Evolutionary conservation across 192 early-diverging fungal species (phyloP), one percentile per base, ranked within the genome.

Genomic region (Rhizophagus sp.): DNA sequence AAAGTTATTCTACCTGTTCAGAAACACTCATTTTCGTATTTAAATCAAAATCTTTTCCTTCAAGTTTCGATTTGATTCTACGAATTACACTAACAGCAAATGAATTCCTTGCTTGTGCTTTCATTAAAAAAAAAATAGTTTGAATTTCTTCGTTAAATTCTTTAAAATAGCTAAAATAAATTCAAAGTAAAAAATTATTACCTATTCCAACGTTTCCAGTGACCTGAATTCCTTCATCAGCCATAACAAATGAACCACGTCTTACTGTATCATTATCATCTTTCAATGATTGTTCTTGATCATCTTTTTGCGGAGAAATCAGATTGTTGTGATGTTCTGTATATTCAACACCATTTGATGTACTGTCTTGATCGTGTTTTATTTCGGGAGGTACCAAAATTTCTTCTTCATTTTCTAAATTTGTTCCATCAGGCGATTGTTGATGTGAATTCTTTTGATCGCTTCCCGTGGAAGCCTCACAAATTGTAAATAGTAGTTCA

Each of bases 41-140:
- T 17, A 84, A 79, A 34, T 85, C 85, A 76, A 84, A 85, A 73
- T 94, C 93, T 12, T 81, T 80, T 33, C 93, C 93, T 57, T 93
- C 90, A 13, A 95, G 80, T 81, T 95, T 95, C 22, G 82, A 80
- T 44, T 88, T 83, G 13, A 95, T 87, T 15, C 89, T 83, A 33
- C 81, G 81, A 15, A 95, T 84, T n/a, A 95, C 86, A 64, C 86
- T 81, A 25, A 93, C 83, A 7, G 90, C 93, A 80, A 89, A 87
- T 12, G 84, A 82, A 67, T 94, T 94, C 2, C 88, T 85, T 36
- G 79, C 75, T 81, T 90, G 79, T 50, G 67, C 65, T 44, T 47
- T 47, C 9, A 47, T 12, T 12, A 36, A 76, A 70, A 19, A 76
- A 44, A 11, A 77, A 30, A 30, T 30, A 30, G 24, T 25, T 13